These are phyloP conservation scores for Beta corolliflora DNA, from an alignment of 179 eudicot genomes.

Conservation along the genomic window DNA sequence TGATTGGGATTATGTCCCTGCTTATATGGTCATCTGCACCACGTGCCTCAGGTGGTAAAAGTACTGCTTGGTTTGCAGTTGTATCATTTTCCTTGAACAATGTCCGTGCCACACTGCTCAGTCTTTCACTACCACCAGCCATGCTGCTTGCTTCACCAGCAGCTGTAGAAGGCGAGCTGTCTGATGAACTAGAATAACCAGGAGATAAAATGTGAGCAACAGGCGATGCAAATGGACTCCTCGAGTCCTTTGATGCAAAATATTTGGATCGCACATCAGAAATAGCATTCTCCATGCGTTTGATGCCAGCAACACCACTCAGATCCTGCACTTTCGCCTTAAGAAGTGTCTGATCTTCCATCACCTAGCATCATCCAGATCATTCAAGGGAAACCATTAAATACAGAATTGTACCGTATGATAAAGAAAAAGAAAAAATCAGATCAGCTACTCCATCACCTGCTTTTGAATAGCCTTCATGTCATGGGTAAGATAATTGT, in stretches of 20 bases:
- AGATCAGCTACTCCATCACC: conserved; percentile 35
- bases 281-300: conserved; percentile 81
- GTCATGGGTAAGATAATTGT: conserved; percentile 69
- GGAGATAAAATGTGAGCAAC: conserved; percentile 60
- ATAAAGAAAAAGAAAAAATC: neutral
- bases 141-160: conserved; percentile 34
- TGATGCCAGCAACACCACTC: conserved; percentile 83
- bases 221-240: conserved; percentile 55
- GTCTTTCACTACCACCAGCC: conserved; percentile 29
- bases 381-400: conserved; percentile 11
- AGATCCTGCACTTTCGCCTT: conserved; percentile 79
- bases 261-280: conserved; percentile 61
- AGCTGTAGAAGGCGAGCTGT: conserved; percentile 37
- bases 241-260: conserved; percentile 62
- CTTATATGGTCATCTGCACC: conserved; percentile 27
- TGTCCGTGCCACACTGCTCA: conserved; percentile 62
- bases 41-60: conserved; percentile 31
- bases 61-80: conserved; percentile 35
- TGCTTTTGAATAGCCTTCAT: conserved; percentile 94
- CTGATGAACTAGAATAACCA: conserved; percentile 37
- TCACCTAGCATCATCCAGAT: conserved; percentile 49
- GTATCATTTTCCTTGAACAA: conserved; percentile 55
- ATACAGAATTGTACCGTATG: neutral
- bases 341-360: conserved; percentile 79
- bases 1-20: conserved; percentile 33